Evolutionary conservation across 306 rosid genomes (phyloP), one percentile per base, ranked within the genome.

Genomic region (Ormosia emarginata): DNA sequence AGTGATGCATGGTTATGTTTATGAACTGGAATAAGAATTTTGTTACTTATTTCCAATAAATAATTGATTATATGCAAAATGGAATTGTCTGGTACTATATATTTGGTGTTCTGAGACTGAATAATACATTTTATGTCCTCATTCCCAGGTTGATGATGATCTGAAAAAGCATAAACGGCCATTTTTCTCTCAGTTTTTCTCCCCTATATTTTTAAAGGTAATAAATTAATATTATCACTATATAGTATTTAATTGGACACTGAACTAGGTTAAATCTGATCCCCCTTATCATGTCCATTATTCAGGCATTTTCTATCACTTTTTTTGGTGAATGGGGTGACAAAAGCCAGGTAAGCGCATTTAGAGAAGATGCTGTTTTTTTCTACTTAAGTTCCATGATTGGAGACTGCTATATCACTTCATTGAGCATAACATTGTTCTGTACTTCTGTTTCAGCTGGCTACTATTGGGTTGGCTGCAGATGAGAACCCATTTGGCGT

Each of bases 241-340:
- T 32, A 36, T 67, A 32, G 24, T 78, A 17, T 50, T 76, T 72
- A 77, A 63, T 53, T 40, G 46, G 18, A 78, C 8, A 37, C 44
- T 74, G 71, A 62, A 44, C 72, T 57, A 61, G 52, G 53, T 59
- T 71, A 55, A 66, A 43, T 41, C 71, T 82, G 71, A 82, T 69
- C 62, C 52, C 63, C 34, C 76, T 81, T 70, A 74, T 68, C 50
- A 50, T 73, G 55, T 67, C 76, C 63, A 58, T 77, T 40, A 34
- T 82, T 40, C 88, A 95, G 98, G 98, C 98, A 75, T 95, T 95
- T 89, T 95, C 98, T 49, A 90, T 95, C 85, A 93, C 90, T 0
- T 95, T 95, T 78, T 95, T 95, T n/a, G 98, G 98, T 59, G 98
- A 95, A 89, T 95, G 98, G 98, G 98, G 98, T 75, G 98, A 95